Evolutionary conservation across 805 yeast species (phyloP), one percentile per base, ranked within the genome.

Genomic region (Candida endomychidarum): DNA sequence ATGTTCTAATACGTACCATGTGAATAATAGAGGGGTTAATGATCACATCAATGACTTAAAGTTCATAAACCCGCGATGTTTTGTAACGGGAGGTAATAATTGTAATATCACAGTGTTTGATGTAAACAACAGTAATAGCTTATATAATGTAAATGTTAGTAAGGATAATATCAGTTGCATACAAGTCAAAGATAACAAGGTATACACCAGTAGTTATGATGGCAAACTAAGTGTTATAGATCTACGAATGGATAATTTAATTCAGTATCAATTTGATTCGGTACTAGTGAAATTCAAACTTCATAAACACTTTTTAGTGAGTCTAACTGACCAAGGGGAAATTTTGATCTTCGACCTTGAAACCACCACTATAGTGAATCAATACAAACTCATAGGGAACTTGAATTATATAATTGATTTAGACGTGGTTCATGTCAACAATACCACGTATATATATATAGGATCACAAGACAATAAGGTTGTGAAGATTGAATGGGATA

Each of bases 81-180:
- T 56, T 14, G 57, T 50, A 0, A 37, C 55, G 14, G 60, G 63
- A 38, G 67, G 67, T 2, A 43, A 47, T 12, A 55, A 53, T 34
- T 54, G 54, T 36, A 34, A 39, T 12, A 31, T 61, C 17, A 47
- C 48, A 20, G 36, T 62, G 17, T 58, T 47, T 42, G 69, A 63
- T 39, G 40, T 50, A 29, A 46, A 60, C 18, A 15, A 31, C 7
- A 36, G 21, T 5, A 38, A 31, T 10, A 51, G 54, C 3, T 44
- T 58, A 4, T 48, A 41, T 35, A 22, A 46, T 6, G 16, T 52
- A 4, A 47, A 48, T 31, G 32, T 53, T 17, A 55, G 63, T n/a
- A 34, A 41, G 26, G 64, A 60, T 34, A 54, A 53, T 43, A 43
- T 62, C 33, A 57, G 53, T 35, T 38, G 53, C 6, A 22, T 58